These are phyloP conservation scores for Juncus inflexus DNA, from an alignment of 176 grass and related monocot genomes.

Conservation along the genomic window DNA sequence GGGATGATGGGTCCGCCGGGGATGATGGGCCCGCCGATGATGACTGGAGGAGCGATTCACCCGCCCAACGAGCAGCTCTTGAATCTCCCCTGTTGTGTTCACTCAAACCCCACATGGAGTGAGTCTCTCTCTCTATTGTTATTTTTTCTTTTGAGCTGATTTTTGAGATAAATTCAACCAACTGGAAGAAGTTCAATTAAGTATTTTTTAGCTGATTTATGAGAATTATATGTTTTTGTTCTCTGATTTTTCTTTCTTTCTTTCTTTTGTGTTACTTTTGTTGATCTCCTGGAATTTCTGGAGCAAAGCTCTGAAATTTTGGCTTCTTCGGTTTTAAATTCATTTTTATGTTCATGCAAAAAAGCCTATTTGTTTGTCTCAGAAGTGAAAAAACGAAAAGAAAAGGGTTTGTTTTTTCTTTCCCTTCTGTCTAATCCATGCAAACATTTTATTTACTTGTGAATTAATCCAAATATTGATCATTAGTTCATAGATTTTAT, in stretches of 20 bases:
- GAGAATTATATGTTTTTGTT: not conserved
- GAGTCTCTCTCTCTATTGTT: constrained; percentile 34
- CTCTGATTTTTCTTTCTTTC: no score
- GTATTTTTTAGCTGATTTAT: not conserved
- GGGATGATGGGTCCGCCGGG: constrained; percentile 7
- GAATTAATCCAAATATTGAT: not conserved
- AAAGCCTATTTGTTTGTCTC: not conserved
- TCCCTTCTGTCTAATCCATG: constrained; percentile 1
- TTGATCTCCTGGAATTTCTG: not conserved
- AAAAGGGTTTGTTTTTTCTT: not conserved
- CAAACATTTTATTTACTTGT: not conserved
- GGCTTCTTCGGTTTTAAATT: not conserved
- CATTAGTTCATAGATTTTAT: not conserved
- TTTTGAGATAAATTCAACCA: not conserved
- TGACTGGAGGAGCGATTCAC: constrained; percentile 40
- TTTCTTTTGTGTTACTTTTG: not conserved
- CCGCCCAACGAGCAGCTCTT: constrained; percentile 68
- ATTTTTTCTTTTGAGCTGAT: not conserved
- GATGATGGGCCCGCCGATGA: constrained; percentile 22
- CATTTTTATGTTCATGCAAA: constrained; percentile 2
- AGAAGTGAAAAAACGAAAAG: not conserved
- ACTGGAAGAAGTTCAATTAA: not conserved
- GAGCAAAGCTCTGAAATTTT: not conserved
- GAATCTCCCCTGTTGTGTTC: constrained; percentile 77
- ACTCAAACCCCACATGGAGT: constrained; percentile 92